phyloP scores from a whole-genome alignment of 441 rosid genomes.

The Brassica balearica region DNA sequence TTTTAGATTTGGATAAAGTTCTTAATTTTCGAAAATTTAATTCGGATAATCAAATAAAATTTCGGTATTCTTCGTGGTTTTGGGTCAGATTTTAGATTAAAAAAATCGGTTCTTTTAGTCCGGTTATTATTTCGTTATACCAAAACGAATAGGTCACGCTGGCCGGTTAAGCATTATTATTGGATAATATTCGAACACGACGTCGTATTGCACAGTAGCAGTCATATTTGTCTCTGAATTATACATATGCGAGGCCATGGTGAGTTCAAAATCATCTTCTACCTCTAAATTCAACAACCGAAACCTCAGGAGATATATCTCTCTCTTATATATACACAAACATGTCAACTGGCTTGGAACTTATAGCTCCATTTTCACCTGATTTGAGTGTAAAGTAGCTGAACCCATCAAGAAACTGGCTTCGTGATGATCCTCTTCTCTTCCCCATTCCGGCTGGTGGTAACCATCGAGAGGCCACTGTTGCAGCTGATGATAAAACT shows the following conservation, averaged over 20 bases:
- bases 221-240: not conserved
- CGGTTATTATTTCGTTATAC: conserved; percentile 1
- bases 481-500: conserved; percentile 58
- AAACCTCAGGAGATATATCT: not conserved
- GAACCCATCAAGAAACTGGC: conserved; percentile 64
- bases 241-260: not conserved
- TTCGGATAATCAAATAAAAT: no score
- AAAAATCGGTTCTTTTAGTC: not conserved
- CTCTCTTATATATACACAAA: conserved; percentile 49
- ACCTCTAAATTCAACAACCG: not conserved
- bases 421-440: conserved; percentile 66
- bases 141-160: not conserved
- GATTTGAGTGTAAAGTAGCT: conserved; percentile 64
- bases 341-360: conserved; percentile 42
- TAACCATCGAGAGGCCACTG: conserved; percentile 64
- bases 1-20: no score
- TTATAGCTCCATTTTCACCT: conserved; percentile 78
- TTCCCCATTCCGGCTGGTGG: conserved; percentile 69
- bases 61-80: no score
- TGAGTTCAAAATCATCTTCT: not conserved
- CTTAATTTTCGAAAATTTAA: no score
- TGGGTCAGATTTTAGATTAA: no score
- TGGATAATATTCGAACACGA: not conserved
- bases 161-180: not conserved
- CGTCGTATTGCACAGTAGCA: not conserved